Evolutionary conservation across 805 yeast genomes (phyloP).

Genomic region (Candida montana): DNA sequence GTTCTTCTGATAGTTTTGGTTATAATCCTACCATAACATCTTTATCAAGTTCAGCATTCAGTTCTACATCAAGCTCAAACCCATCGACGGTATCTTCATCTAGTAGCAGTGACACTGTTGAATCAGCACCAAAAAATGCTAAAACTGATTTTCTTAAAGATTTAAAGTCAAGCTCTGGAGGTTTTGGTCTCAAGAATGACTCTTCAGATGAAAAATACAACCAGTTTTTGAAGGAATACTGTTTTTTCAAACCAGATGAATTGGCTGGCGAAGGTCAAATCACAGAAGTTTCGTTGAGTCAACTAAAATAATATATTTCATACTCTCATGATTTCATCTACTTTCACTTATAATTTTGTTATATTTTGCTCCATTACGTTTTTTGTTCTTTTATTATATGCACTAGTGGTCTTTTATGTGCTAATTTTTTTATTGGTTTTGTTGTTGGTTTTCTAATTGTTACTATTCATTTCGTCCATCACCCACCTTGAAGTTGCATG

Average conservation of each 20-base stretch:
- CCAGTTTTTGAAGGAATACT: constrained; percentile 24
- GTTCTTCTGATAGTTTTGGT: constrained; percentile 12
- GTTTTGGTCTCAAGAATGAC: background rate
- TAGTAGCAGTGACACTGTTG: constrained; percentile 2
- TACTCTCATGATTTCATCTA: no score
- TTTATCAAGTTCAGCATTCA: background rate
- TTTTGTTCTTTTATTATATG: background rate
- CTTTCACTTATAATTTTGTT: background rate
- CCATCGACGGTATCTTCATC: constrained; percentile 7
- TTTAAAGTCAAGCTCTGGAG: background rate
- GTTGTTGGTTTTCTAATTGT: background rate
- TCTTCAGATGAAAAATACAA: constrained; percentile 13
- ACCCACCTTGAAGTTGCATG: background rate
- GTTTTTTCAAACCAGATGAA: constrained; percentile 23
- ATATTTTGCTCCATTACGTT: background rate
- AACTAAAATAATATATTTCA: background rate
- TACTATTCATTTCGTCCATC: background rate
- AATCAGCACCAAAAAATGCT: background rate
- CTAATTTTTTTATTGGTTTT: background rate
- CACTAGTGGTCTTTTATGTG: background rate
- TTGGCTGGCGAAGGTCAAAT: constrained; percentile 2
- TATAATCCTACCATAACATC: background rate
- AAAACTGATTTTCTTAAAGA: background rate
- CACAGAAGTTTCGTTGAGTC: background rate
- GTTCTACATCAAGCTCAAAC: constrained; percentile 6